Conservation (phyloP, 139 green algal genomes). For the Chlorella sp. region DNA sequence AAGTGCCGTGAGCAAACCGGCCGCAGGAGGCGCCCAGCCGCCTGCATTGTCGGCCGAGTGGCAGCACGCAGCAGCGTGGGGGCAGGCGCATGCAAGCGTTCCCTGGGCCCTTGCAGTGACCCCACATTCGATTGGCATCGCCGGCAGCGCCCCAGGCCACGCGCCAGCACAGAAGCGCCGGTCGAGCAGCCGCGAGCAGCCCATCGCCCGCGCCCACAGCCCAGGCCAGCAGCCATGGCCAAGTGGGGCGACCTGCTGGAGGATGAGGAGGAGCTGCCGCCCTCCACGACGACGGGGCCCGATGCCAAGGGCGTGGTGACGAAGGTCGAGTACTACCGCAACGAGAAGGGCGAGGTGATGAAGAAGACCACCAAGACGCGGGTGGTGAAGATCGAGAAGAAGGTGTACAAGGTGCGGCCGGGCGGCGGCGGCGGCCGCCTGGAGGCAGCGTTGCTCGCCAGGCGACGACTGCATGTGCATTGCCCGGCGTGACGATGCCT, state of each 20-base stretch:
- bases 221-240: no score
- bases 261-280: slow-evolving; percentile 75
- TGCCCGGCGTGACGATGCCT: not conserved
- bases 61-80: no score
- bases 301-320: slow-evolving; percentile 94
- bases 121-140: no score
- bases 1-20: no score
- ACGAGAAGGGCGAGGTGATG: slow-evolving; percentile 92
- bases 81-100: no score
- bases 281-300: slow-evolving; percentile 70
- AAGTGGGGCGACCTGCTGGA: slow-evolving; percentile 93
- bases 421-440: not conserved
- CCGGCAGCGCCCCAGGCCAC: no score
- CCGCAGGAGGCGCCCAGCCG: no score
- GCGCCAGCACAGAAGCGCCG: not conserved
- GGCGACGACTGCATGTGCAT: not conserved
- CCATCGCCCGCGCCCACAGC: no score
- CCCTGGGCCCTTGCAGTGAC: no score
- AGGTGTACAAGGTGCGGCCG: slow-evolving; percentile 83
- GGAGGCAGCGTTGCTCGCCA: not conserved
- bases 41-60: no score
- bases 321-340: slow-evolving; percentile 87
- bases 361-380: slow-evolving; percentile 92
- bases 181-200: not conserved
- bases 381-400: slow-evolving; percentile 90